phyloP scores from a whole-genome alignment of 2,329 filamentous ascomycete species.

The Sclerotinia subarctica region DNA sequence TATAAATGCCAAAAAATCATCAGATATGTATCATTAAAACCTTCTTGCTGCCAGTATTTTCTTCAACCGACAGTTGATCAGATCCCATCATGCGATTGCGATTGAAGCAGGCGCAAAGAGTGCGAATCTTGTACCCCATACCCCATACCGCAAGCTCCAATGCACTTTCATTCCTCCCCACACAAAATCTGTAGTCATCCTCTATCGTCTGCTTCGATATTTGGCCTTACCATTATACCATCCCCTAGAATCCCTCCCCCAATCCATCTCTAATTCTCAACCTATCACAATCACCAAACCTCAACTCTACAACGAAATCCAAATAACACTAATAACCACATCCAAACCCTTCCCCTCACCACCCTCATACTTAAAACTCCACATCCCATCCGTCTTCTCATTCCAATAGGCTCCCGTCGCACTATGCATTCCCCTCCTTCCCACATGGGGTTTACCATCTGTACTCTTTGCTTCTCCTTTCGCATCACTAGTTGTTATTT shows the following conservation, averaged over 20 bases:
- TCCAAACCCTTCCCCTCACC: conserved; percentile 65
- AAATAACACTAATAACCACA: conserved; percentile 71
- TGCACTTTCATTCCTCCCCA: conserved; percentile 13
- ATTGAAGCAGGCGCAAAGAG: conserved; percentile 12
- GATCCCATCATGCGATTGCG: background rate
- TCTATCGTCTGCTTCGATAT: background rate
- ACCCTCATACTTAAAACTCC: conserved; percentile 80
- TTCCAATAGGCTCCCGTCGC: conserved; percentile 87
- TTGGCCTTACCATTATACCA: background rate
- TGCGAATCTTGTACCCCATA: conserved; percentile 15
- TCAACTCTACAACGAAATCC: conserved; percentile 49
- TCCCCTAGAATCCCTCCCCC: background rate
- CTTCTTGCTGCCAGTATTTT: conserved; percentile 1
- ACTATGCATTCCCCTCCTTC: conserved; percentile 85
- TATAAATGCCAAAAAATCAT: conserved; percentile 16
- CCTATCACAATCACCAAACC: background rate
- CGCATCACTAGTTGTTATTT: conserved; percentile 53
- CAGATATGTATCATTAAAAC: conserved; percentile 14
- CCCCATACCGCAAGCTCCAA: conserved; percentile 12
- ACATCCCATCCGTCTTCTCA: conserved; percentile 86
- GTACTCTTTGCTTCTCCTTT: conserved; percentile 48
- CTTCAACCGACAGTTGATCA: background rate
- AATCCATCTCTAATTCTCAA: background rate
- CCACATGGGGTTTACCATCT: conserved; percentile 68
- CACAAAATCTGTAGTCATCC: conserved; percentile 3